phyloP scores from a whole-genome alignment of 345 rosid species.

The Salix udensis region DNA sequence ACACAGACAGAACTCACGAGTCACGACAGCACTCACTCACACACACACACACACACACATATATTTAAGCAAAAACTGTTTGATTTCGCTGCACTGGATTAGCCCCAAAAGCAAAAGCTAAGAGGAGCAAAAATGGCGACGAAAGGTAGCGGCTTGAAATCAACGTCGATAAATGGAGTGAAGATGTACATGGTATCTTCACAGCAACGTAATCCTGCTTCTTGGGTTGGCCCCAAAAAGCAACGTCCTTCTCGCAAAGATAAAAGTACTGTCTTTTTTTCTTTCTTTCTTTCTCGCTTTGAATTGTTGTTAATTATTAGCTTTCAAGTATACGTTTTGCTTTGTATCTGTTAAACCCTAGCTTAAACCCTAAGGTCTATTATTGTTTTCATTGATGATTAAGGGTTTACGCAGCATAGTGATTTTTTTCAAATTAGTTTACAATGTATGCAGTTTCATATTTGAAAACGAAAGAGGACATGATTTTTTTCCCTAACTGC shows the following conservation, averaged over 20 bases:
- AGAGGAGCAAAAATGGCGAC: slow-evolving; percentile 37
- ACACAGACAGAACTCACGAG: slow-evolving; percentile 38
- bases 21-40: slow-evolving; percentile 35
- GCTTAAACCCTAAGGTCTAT: neutral
- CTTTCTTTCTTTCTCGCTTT: neutral
- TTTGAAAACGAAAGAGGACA: neutral
- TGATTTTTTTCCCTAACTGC: neutral
- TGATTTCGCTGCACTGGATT: neutral
- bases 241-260: slow-evolving; percentile 74
- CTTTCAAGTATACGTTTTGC: neutral
- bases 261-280: slow-evolving; percentile 30
- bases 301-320: neutral
- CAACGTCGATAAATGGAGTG: slow-evolving; percentile 72
- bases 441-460: neutral
- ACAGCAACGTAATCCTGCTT: slow-evolving; percentile 53
- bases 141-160: slow-evolving; percentile 66
- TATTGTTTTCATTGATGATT: neutral
- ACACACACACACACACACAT: too few relatives aligned
- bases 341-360: neutral
- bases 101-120: neutral
- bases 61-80: neutral
- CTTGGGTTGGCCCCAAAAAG: slow-evolving; percentile 76
- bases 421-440: neutral
- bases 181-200: slow-evolving; percentile 68
- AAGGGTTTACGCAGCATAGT: neutral